A percentile compares a stretch with the other conserved stretches of the same genome.
These are phyloP conservation scores for Podospora conica DNA, from an alignment of 495 filamentous ascomycete genomes.

Conservation along the genomic window DNA sequence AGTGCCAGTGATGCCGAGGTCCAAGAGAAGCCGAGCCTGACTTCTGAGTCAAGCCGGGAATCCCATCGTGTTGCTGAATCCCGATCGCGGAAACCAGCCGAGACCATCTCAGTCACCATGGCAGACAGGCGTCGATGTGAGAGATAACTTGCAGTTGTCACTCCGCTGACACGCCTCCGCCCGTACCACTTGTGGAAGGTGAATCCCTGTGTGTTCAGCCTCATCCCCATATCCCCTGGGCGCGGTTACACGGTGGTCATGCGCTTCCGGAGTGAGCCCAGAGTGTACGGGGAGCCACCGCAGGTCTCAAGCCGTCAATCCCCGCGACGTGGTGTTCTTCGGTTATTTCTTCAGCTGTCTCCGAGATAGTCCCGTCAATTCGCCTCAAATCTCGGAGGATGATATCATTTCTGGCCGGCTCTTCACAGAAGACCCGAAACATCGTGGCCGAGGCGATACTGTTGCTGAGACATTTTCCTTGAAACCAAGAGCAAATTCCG, in stretches of 20 bases:
- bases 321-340: background rate
- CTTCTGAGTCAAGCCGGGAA: no score
- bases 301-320: background rate
- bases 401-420: no score
- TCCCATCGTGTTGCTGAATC: background rate
- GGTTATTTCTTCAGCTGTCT: background rate
- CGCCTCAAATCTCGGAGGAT: background rate
- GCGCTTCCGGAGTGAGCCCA: background rate
- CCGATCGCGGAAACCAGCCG: background rate
- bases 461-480: background rate
- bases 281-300: background rate
- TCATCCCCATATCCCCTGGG: background rate
- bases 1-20: background rate
- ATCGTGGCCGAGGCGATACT: background rate
- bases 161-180: background rate
- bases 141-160: background rate
- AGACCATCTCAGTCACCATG: background rate
- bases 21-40: background rate
- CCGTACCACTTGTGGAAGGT: background rate
- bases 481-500: background rate
- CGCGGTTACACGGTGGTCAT: background rate
- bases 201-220: background rate
- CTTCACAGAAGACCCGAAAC: no score
- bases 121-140: background rate
- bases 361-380: background rate